Evolutionary conservation across 495 filamentous ascomycete genomes (phyloP).

Genomic region (Venustampulla echinocandica): DNA sequence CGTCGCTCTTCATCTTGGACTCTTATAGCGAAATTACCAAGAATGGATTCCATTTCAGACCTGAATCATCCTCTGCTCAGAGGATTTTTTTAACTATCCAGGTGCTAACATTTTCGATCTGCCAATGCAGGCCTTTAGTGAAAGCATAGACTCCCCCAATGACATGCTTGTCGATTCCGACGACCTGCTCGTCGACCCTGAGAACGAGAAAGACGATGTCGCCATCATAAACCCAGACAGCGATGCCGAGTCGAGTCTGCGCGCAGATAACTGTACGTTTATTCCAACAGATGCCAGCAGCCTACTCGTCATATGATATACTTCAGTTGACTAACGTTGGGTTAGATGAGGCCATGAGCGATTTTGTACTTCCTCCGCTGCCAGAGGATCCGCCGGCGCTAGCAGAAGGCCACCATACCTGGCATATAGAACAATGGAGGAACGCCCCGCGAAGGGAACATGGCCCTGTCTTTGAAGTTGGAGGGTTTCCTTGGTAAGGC

Average conservation of each 20-base stretch:
- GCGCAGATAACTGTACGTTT: constrained; percentile 65
- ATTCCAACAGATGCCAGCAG: too few species aligned
- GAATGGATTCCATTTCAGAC: neutral
- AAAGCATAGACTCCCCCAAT: constrained; percentile 36
- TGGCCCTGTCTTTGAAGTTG: constrained; percentile 80
- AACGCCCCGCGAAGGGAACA: constrained; percentile 65
- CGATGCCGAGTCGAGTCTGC: constrained; percentile 32
- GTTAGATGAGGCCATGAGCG: constrained; percentile 77
- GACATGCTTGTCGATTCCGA: constrained; percentile 68
- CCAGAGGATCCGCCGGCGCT: constrained; percentile 61
- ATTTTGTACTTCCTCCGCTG: constrained; percentile 51
- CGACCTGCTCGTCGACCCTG: constrained; percentile 28
- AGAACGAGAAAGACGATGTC: constrained; percentile 69
- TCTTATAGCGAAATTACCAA: too few species aligned
- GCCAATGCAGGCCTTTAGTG: constrained; percentile 31
- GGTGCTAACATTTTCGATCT: constrained; percentile 16
- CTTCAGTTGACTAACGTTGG: too few species aligned
- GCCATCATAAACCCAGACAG: constrained; percentile 73
- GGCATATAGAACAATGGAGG: constrained; percentile 79
- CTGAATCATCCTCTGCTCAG: constrained; percentile 1
- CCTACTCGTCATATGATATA: too few species aligned
- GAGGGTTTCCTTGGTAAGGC: constrained; percentile 75
- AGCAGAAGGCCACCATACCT: constrained; percentile 71
- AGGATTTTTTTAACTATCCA: neutral
- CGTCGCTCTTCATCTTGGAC: neutral